These are phyloP conservation scores for Bisporella sp. DNA, from an alignment of 2,329 filamentous ascomycete genomes.

Conservation along the genomic window DNA sequence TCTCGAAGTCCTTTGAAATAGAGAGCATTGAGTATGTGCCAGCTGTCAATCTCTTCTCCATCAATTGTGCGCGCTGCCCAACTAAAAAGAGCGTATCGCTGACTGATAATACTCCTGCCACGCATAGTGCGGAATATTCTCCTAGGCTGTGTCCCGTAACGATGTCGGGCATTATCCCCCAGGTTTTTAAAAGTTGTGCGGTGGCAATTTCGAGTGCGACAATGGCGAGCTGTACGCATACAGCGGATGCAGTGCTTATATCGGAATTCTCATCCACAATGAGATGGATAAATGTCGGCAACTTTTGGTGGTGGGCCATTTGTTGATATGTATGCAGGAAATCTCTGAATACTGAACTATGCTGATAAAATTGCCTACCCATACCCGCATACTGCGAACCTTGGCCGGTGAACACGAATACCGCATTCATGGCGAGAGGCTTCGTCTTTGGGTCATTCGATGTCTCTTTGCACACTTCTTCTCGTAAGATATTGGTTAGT, in stretches of 20 bases:
- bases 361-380: conserved; percentile 44
- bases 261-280: conserved; percentile 25
- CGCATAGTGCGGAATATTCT: conserved; percentile 65
- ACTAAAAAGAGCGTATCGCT: conserved; percentile 66
- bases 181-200: conserved; percentile 44
- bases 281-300: conserved; percentile 29
- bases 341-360: conserved; percentile 31
- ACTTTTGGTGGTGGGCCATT: not conserved
- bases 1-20: conserved; percentile 43
- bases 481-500: not conserved
- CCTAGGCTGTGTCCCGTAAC: conserved; percentile 59
- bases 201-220: conserved; percentile 47
- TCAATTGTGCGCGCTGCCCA: conserved; percentile 55
- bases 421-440: conserved; percentile 11
- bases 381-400: conserved; percentile 30
- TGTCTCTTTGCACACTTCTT: not conserved
- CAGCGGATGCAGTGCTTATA: conserved; percentile 15
- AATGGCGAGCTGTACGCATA: conserved; percentile 42
- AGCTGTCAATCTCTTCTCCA: conserved; percentile 55
- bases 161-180: conserved; percentile 45
- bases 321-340: not conserved
- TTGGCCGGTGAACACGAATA: conserved; percentile 7
- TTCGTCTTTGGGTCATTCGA: not conserved
- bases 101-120: conserved; percentile 67
- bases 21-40: conserved; percentile 61